Base-by-base conservation (phyloP, 352 stramenopile species). In the Pelagophyceae sp. region DNA sequence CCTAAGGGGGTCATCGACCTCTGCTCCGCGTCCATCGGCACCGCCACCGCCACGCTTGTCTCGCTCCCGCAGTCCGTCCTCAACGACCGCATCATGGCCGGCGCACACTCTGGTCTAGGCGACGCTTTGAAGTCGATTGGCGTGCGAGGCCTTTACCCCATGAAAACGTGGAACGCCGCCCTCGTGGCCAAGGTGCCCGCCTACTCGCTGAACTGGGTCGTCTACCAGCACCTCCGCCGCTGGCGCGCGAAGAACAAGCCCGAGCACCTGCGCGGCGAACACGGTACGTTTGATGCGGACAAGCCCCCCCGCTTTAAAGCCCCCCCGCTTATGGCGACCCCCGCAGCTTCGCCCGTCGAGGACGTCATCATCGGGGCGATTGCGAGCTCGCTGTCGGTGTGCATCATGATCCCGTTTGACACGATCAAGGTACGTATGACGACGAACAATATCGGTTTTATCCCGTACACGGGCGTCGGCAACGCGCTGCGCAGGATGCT, bases 351-450 rank as follows among this genome's bases (percentile, higher is more conserved):
- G 20, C 35, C 67, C 35, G 2, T n/a, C 33, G 33, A n/a, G 33
- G 67, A 74, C 67, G 35, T 74, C 2, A n/a, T 74, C 35, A 19
- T 74, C 17, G 67, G 67, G 2, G 67, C 67, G 1, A 40, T 31
- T 27, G 67, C 67, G 1, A 6, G 35, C 0, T 58, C 35, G 20
- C 1, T 58, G 17, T 60, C 35, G 2, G 23, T 31, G 19, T 74
- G 67, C 67, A 19, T 74, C 67, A 74, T 74, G 67, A 74, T 74
- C n/a, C 67, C 67, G 15, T 54, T 74, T 19, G 67, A 74, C 38
- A 74, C 67, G 67, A 31, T 74, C 23, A 74, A 74, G n/a, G 67
- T 74, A 0, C 33, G 67, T 1, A 74, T 74, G 67, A 74, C 67
- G 35, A 74, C 67, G 35, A 37, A 37, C 35, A 74, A 74, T 31